Percentiles rank a stretch among this genome's conserved stretches.
These are phyloP conservation scores for Carallia pectinifolia DNA, from an alignment of 345 rosid genomes.

Conservation along the genomic window DNA sequence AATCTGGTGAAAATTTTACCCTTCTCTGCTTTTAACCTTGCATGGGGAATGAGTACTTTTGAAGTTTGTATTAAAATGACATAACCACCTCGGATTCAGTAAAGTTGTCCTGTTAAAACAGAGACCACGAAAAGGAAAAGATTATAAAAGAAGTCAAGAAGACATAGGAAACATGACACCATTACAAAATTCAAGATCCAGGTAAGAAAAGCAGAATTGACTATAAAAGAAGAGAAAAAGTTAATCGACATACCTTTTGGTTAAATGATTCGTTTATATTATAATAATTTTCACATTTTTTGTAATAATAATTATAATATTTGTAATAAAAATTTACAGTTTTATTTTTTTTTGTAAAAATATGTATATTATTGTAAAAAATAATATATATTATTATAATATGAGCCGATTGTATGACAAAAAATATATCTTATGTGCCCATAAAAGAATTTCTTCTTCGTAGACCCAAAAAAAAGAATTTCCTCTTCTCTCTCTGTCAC, in stretches of 20 bases:
- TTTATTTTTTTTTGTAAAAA: too few relatives aligned
- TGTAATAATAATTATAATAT: too few relatives aligned
- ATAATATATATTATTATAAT: too few relatives aligned
- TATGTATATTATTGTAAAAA: too few relatives aligned
- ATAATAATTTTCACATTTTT: too few relatives aligned
- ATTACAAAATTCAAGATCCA: slow-evolving; percentile 17
- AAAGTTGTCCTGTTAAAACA: slow-evolving; percentile 23
- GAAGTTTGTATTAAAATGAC: slow-evolving; percentile 8
- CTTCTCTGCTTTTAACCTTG: slow-evolving; percentile 41
- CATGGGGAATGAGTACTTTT: slow-evolving; percentile 30
- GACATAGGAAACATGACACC: slow-evolving; percentile 13
- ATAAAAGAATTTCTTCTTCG: too few relatives aligned
- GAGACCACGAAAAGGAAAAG: neutral
- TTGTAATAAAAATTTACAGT: too few relatives aligned
- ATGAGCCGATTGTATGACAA: too few relatives aligned
- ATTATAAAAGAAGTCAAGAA: neutral
- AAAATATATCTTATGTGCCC: too few relatives aligned
- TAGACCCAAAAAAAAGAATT: neutral
- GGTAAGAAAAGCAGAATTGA: slow-evolving; percentile 21
- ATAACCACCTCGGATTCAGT: slow-evolving; percentile 37
- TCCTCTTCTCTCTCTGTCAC: slow-evolving; percentile 38
- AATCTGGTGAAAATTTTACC: slow-evolving; percentile 38
- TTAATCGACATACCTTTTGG: too few relatives aligned
- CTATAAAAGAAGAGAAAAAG: neutral
- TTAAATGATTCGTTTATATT: too few relatives aligned